Percentiles rank a stretch among this genome's conserved stretches.
Evolutionary conservation across 1,284 basidiomycete genomes (phyloP).

Genomic region (Clitocybe nebularis): DNA sequence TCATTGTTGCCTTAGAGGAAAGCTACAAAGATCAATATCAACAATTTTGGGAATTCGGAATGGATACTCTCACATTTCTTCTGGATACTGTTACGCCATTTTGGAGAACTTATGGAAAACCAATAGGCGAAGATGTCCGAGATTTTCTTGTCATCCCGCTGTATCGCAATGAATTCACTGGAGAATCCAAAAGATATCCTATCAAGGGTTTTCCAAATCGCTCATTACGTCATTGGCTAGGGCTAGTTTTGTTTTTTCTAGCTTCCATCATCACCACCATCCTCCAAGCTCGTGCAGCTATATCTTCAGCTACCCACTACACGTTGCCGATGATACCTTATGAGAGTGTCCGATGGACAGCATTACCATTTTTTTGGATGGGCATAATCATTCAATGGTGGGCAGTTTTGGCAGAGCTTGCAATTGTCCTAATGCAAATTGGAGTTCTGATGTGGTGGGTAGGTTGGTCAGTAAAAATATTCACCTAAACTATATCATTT

Average conservation of each 20-base stretch:
- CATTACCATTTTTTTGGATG: conserved; percentile 57
- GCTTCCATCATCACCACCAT: conserved; percentile 40
- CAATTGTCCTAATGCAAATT: conserved; percentile 50
- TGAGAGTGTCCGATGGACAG: conserved; percentile 54
- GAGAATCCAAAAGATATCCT: conserved; percentile 63
- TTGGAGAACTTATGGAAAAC: conserved; percentile 74
- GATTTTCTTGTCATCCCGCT: conserved; percentile 77
- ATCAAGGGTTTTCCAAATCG: conserved; percentile 56
- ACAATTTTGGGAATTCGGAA: conserved; percentile 70
- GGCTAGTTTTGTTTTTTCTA: conserved; percentile 48
- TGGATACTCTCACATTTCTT: conserved; percentile 68
- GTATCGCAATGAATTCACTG: conserved; percentile 78
- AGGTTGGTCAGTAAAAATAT: conserved; percentile 54
- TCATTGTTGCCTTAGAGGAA: conserved; percentile 65
- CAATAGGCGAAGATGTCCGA: conserved; percentile 69
- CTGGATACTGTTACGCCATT: conserved; percentile 71
- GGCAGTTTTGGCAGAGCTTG: conserved; percentile 51
- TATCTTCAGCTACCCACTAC: conserved; percentile 45
- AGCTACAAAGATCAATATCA: conserved; percentile 73
- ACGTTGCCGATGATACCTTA: conserved; percentile 53
- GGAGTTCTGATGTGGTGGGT: conserved; percentile 65
- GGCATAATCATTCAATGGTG: conserved; percentile 59
- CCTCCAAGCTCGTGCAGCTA: conserved; percentile 52
- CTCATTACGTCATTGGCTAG: conserved; percentile 64
- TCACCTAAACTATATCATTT: conserved; percentile 12